Evolutionary conservation across 345 rosid species (phyloP).

Genomic region (Eucalyptus decipiens): DNA sequence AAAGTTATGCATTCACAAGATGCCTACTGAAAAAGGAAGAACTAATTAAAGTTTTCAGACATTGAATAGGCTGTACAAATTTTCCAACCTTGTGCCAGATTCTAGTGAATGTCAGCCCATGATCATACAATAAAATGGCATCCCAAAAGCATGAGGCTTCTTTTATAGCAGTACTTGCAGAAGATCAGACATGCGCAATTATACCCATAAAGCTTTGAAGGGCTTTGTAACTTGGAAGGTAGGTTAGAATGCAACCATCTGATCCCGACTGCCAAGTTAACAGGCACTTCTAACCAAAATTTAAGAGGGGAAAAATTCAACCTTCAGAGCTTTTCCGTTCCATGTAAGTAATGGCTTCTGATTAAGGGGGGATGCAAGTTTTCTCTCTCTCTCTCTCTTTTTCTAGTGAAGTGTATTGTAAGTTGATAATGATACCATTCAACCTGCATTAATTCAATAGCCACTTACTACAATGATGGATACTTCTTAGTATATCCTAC

Average conservation of each 20-base stretch:
- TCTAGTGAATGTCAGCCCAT: neutral
- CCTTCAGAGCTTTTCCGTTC: neutral
- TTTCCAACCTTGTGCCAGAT: neutral
- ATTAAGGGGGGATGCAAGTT: neutral
- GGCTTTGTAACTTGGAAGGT: neutral
- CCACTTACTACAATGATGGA: neutral
- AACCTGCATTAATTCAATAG: neutral
- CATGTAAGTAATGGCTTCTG: neutral
- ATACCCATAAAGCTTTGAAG: neutral
- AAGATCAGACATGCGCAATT: neutral
- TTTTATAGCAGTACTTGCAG: neutral
- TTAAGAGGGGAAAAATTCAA: neutral
- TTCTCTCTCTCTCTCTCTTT: neutral
- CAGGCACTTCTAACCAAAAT: neutral
- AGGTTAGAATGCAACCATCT: neutral
- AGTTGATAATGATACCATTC: neutral
- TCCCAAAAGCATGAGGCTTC: neutral
- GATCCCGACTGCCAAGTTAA: neutral
- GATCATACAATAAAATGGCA: neutral
- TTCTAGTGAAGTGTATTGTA: neutral
- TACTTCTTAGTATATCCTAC: neutral
- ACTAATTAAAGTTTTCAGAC: neutral
- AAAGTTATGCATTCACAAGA: neutral
- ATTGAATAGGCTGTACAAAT: neutral
- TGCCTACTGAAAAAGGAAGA: neutral